Evolutionary conservation across 176 grass and related monocot species (phyloP).

Genomic region (Ensete ventricosum): DNA sequence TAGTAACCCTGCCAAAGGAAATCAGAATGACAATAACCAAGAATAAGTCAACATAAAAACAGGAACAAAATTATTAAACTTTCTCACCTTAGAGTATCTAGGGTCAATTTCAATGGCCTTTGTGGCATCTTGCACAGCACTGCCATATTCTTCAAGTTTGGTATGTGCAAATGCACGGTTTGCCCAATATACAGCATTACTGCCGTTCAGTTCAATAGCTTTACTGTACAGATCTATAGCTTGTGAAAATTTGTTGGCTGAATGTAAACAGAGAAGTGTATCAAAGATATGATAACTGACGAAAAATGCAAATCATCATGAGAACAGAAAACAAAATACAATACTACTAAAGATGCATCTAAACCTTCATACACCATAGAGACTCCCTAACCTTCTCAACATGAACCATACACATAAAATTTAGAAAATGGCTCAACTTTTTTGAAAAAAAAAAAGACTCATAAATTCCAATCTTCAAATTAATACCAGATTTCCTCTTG

Average conservation of each 20-base stretch:
- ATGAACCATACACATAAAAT: too few relatives aligned
- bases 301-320: not conserved
- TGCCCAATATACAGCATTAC: conserved; percentile 80
- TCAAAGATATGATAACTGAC: not conserved
- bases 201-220: conserved; percentile 64
- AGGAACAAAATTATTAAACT: not conserved
- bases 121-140: conserved; percentile 73
- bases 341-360: not conserved
- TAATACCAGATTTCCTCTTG: too few relatives aligned
- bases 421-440: too few relatives aligned
- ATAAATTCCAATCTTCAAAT: too few relatives aligned
- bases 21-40: conserved; percentile 7
- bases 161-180: conserved; percentile 87
- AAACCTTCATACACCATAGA: not conserved
- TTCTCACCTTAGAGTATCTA: conserved; percentile 66
- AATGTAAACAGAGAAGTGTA: conserved; percentile 3
- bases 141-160: conserved; percentile 89
- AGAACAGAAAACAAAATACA: not conserved
- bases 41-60: not conserved
- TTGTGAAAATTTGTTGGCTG: conserved; percentile 84
- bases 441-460: too few relatives aligned
- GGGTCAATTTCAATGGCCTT: conserved; percentile 73
- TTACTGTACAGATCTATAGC: conserved; percentile 71
- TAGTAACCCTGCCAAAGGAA: conserved; percentile 59
- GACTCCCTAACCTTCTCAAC: too few relatives aligned